phyloP scores from a whole-genome alignment of 2,329 filamentous ascomycete genomes.

The Xylariaceae sp. region DNA sequence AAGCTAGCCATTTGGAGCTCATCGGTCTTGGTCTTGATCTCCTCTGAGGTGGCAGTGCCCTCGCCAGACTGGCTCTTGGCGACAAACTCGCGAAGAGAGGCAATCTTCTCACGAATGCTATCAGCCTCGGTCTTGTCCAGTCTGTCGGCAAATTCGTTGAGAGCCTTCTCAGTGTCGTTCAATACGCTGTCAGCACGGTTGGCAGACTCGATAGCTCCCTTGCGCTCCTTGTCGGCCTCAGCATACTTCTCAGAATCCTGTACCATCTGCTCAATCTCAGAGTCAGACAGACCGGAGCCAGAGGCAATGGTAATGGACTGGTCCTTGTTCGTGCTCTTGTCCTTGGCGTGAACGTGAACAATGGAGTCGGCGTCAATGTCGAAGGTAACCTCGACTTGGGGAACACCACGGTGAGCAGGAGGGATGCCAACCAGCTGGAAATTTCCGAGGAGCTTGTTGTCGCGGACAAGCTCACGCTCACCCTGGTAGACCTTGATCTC shows the following conservation, averaged over 20 bases:
- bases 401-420: slow-evolving; percentile 91
- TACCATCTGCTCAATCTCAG: slow-evolving; percentile 96
- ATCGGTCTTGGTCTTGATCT: slow-evolving; percentile 98
- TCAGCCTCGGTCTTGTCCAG: slow-evolving; percentile 96
- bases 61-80: slow-evolving; percentile 94
- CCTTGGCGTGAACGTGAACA: slow-evolving; percentile 95
- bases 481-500: slow-evolving; percentile 99
- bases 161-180: slow-evolving; percentile 96
- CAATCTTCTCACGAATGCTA: slow-evolving; percentile 90
- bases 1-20: slow-evolving; percentile 94
- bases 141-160: slow-evolving; percentile 93
- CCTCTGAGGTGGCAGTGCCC: slow-evolving; percentile 75
- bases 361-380: slow-evolving; percentile 98
- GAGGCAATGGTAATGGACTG: slow-evolving; percentile 99
- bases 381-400: slow-evolving; percentile 96
- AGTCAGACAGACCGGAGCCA: slow-evolving; percentile 90
- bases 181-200: slow-evolving; percentile 95
- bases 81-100: slow-evolving; percentile 79
- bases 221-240: slow-evolving; percentile 93
- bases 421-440: slow-evolving; percentile 99
- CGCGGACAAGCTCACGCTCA: slow-evolving; percentile 96
- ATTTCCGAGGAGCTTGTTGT: slow-evolving; percentile 98
- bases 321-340: slow-evolving; percentile 99
- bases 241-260: slow-evolving; percentile 96
- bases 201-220: slow-evolving; percentile 88